Percentiles rank a stretch among this genome's conserved stretches.
These are phyloP conservation scores for Samsoniella hepiali DNA, from an alignment of 2,329 filamentous ascomycete species.

Conservation along the genomic window DNA sequence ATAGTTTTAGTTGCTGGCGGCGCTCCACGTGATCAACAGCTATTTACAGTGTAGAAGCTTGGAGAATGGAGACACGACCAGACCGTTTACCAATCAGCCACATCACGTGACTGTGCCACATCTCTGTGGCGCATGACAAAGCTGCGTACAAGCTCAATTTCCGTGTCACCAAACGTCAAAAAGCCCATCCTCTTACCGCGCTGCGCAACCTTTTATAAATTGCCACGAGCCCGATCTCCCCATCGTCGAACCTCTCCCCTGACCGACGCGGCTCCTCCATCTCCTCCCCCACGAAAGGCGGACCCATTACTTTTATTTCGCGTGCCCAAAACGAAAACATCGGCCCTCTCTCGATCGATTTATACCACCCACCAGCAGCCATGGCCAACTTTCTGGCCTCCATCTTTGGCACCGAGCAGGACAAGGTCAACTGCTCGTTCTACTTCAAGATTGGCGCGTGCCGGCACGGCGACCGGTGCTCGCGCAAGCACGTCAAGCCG, in stretches of 20 bases:
- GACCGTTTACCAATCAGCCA: constrained; percentile 9
- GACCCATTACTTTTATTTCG: too few relatives aligned
- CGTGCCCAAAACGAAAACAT: too few relatives aligned
- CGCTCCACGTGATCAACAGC: not conserved
- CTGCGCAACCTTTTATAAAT: not conserved
- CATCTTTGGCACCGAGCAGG: constrained; percentile 99
- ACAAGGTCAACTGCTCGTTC: constrained; percentile 99
- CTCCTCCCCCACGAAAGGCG: too few relatives aligned
- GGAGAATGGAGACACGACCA: not conserved
- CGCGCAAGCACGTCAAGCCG: constrained; percentile 97
- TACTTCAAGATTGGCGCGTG: constrained; percentile 98
- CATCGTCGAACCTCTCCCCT: not conserved
- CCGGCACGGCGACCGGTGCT: constrained; percentile 96
- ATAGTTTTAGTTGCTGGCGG: not conserved
- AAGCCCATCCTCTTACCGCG: not conserved
- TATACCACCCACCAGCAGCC: constrained; percentile 23
- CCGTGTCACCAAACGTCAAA: not conserved
- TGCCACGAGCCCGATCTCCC: not conserved
- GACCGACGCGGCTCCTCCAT: not conserved
- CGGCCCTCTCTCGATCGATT: too few relatives aligned
- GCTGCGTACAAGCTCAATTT: constrained; percentile 10
- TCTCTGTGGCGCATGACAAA: constrained; percentile 8
- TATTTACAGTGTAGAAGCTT: not conserved
- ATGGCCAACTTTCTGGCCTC: constrained; percentile 99
- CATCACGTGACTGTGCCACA: constrained; percentile 14